Conservation (phyloP, 176 grass and related monocot genomes). For the barley (Hordeum vulgare) region MorexV3_pseudomolecules_assembly NC_058524.1:27501672-27502171, state of each 20-base stretch:
- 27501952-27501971: background rate
- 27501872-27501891: background rate
- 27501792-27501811: no score
- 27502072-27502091: constrained; percentile 88
- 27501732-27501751: no score
- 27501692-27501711: constrained; percentile 10
- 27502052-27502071: constrained; percentile 95
- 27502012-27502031: constrained; percentile 40
- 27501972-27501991: background rate
- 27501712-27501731: background rate
- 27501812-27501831: no score
- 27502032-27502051: constrained; percentile 91
- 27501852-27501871: background rate
- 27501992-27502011: background rate
- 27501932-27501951: background rate
- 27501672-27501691: background rate
- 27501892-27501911: background rate
- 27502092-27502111: constrained; percentile 93
- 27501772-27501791: no score
- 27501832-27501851: background rate
- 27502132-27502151: constrained; percentile 94
- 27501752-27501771: no score
- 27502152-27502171: constrained; percentile 98
- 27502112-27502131: constrained; percentile 93
- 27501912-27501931: background rate